A percentile compares a stretch with the other conserved stretches of the same genome.
phyloP scores from a whole-genome alignment of 2,329 filamentous ascomycete species.

The Plenodomus biglobosus region DNA sequence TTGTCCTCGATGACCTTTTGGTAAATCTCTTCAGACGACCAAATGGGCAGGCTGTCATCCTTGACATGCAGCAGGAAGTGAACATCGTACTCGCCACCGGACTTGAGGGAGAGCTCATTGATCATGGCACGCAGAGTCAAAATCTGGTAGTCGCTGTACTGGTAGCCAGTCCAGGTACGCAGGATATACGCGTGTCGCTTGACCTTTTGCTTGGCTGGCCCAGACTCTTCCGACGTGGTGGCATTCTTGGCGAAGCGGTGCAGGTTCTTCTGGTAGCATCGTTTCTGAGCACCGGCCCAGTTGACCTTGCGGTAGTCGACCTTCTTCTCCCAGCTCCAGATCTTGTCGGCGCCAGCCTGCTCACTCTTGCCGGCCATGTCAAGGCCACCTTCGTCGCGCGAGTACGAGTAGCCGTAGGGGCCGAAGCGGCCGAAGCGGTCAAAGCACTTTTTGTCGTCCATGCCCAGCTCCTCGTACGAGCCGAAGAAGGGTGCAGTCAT shows the following conservation, averaged over 20 bases:
- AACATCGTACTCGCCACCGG: slow-evolving; percentile 83
- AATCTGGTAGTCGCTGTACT: slow-evolving; percentile 77
- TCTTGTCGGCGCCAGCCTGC: slow-evolving; percentile 47
- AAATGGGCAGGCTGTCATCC: slow-evolving; percentile 73
- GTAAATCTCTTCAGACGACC: slow-evolving; percentile 72
- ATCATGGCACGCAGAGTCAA: slow-evolving; percentile 82
- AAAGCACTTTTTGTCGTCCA: slow-evolving; percentile 53
- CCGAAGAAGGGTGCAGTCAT: slow-evolving; percentile 53
- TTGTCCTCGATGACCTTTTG: slow-evolving; percentile 66
- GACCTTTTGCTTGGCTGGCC: slow-evolving; percentile 45
- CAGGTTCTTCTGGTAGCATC: slow-evolving; percentile 54
- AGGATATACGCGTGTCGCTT: slow-evolving; percentile 79
- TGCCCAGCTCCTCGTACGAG: slow-evolving; percentile 51
- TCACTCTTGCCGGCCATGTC: slow-evolving; percentile 52
- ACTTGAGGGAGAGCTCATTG: slow-evolving; percentile 75
- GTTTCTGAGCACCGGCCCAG: slow-evolving; percentile 53
- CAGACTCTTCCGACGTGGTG: slow-evolving; percentile 24
- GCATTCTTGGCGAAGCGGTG: slow-evolving; percentile 47
- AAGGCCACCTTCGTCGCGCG: slow-evolving; percentile 49
- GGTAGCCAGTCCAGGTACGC: slow-evolving; percentile 79
- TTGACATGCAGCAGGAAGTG: slow-evolving; percentile 85
- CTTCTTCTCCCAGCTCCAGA: slow-evolving; percentile 54
- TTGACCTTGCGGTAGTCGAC: slow-evolving; percentile 52
- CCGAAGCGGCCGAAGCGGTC: slow-evolving; percentile 54
- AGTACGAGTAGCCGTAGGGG: slow-evolving; percentile 55